Evolutionary conservation across 192 early-diverging fungal genomes (phyloP), one percentile per base, ranked within the genome.

Genomic region (Lobulomyces angularis): DNA sequence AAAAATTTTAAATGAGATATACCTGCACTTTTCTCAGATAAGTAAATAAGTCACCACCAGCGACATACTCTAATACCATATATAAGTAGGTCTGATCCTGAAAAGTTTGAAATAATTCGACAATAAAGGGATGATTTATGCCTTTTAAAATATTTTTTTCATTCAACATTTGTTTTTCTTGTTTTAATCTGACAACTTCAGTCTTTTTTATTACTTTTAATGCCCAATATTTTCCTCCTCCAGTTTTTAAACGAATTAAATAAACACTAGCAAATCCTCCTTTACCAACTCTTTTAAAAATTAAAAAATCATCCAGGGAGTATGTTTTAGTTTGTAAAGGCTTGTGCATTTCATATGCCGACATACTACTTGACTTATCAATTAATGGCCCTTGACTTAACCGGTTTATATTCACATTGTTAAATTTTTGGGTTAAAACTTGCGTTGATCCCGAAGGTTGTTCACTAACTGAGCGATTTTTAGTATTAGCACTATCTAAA

Each of bases 31-130:
- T 12, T 63, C 73, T 49, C 60, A 83, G 39, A 38, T 82, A 67
- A 45, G 80, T 70, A 59, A 83, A 81, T 54, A 94, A 67, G 62
- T 94, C 86, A 37, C 90, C 74, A 11, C 74, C 74, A 5, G 58
- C 53, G 5, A 62, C 64, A 37, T 74, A 77, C 45, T 77, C 70
- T 56, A 74, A 64, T 12, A 77, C 58, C 11, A 77, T 49, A 42
- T 74, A 77, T 8, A 77, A 48, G 40, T 74, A 59, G 14, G 65
- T 65, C 17, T 65, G 65, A 32, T 71, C 69, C 37, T 77, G 74
- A 55, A 77, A 77, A 66, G 3, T 61, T 58, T 66, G 61, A 36
- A 51, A 68, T 3, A 77, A 42, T 9, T 62, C 67, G 12, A 64
- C 69, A 8, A 77, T 71, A 60, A 61, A 77, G 12, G 37, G 27